phyloP scores from a whole-genome alignment of 108 stramenopile species.

The Chaetoceros muelleri region DNA sequence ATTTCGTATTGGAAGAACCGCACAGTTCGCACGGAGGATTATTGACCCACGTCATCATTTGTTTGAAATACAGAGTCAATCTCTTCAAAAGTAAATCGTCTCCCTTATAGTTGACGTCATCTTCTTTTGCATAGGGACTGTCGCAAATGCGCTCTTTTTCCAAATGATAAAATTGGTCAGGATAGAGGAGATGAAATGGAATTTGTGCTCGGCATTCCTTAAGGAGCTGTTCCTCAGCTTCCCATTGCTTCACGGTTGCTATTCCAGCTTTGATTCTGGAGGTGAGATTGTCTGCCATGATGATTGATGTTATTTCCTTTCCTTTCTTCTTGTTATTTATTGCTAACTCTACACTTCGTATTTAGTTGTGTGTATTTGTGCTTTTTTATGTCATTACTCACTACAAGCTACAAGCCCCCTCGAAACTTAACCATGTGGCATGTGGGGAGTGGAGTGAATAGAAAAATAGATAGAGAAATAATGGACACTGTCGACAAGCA shows the following conservation, averaged over 20 bases:
- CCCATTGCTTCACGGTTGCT: slow-evolving; percentile 55
- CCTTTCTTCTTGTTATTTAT: too few relatives aligned
- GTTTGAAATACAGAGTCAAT: slow-evolving; percentile 56
- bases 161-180: slow-evolving; percentile 9
- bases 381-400: too few relatives aligned
- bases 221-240: slow-evolving; percentile 32
- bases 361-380: too few relatives aligned
- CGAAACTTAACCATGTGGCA: too few relatives aligned
- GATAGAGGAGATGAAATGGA: slow-evolving; percentile 33
- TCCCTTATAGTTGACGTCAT: slow-evolving; percentile 27
- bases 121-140: slow-evolving; percentile 9
- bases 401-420: too few relatives aligned
- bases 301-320: too few relatives aligned
- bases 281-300: slow-evolving; percentile 2
- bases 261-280: slow-evolving; percentile 25
- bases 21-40: slow-evolving; percentile 44
- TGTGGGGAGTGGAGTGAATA: too few relatives aligned
- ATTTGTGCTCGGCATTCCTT: slow-evolving; percentile 37
- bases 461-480: too few relatives aligned
- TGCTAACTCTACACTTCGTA: too few relatives aligned
- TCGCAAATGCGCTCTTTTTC: slow-evolving; percentile 1
- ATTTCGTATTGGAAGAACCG: slow-evolving; percentile 29
- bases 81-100: slow-evolving; percentile 63
- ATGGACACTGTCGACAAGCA: too few relatives aligned
- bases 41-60: slow-evolving; percentile 76